These are phyloP conservation scores for Berberis thunbergii DNA, from an alignment of 164 flowering plant genomes.

Conservation along the genomic window DNA sequence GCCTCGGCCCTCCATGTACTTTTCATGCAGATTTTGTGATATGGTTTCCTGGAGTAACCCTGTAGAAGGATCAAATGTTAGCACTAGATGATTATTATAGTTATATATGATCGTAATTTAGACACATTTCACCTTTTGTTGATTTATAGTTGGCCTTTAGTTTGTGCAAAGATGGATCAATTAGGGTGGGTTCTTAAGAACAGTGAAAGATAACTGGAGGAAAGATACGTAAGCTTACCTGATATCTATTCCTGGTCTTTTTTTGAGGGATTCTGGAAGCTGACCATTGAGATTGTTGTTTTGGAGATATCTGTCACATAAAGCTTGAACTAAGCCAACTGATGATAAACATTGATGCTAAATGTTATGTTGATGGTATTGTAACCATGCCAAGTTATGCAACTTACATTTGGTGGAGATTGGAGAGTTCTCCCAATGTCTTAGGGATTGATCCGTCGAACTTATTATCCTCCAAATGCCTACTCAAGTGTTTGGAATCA, in stretches of 20 bases:
- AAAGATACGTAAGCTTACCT: background rate
- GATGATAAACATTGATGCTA: background rate
- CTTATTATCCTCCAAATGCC: slow-evolving; percentile 74
- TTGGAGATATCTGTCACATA: slow-evolving; percentile 50
- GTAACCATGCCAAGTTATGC: background rate
- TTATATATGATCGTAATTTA: too few relatives aligned
- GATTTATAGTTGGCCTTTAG: too few relatives aligned
- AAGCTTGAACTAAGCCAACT: background rate
- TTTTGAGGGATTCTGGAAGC: slow-evolving; percentile 29
- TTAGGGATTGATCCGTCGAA: slow-evolving; percentile 55
- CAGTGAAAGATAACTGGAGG: background rate
- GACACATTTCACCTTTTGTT: too few relatives aligned
- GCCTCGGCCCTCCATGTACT: too few relatives aligned
- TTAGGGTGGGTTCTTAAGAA: too few relatives aligned
- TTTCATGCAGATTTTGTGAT: too few relatives aligned
- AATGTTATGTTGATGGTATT: background rate
- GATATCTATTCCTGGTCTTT: slow-evolving; percentile 4
- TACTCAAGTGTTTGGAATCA: slow-evolving; percentile 4
- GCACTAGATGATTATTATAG: too few relatives aligned
- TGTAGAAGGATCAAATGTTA: too few relatives aligned
- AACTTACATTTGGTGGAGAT: slow-evolving; percentile 55
- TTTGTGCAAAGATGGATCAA: too few relatives aligned
- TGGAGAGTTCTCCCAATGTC: slow-evolving; percentile 35
- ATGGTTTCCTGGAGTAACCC: too few relatives aligned
- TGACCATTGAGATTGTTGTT: slow-evolving; percentile 48